A percentile compares a stretch with the other conserved stretches of the same genome.
Conservation (phyloP, 1,139 yeast species). For the Arxiozyma telluris region DNA sequence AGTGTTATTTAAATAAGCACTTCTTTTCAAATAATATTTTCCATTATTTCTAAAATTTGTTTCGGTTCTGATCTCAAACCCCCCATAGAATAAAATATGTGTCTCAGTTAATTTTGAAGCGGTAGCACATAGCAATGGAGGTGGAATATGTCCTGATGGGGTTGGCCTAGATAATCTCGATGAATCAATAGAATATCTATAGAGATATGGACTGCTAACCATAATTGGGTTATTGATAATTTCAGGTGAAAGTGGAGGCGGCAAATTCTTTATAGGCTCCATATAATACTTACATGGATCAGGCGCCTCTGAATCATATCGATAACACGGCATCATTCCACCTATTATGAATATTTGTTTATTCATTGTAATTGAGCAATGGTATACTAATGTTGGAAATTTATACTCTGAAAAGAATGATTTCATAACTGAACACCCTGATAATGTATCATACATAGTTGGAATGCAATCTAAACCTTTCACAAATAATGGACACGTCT, state of each 20-base stretch:
- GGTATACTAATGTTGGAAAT: constrained; percentile 35
- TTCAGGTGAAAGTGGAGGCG: constrained; percentile 36
- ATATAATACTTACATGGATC: constrained; percentile 32
- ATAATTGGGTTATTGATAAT: constrained; percentile 35
- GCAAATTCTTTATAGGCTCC: constrained; percentile 34
- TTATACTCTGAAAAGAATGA: constrained; percentile 33
- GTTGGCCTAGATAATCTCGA: constrained; percentile 27
- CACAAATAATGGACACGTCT: constrained; percentile 21
- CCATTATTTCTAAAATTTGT: constrained; percentile 26
- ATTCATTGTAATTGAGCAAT: constrained; percentile 33
- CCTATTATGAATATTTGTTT: constrained; percentile 35
- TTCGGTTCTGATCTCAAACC: constrained; percentile 35
- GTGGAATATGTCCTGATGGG: constrained; percentile 34
- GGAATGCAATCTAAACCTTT: constrained; percentile 19
- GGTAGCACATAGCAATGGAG: constrained; percentile 34
- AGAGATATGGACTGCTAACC: constrained; percentile 32
- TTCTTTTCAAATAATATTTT: constrained; percentile 28
- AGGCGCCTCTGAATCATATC: constrained; percentile 30
- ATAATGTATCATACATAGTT: constrained; percentile 15
- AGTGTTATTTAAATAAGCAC: constrained; percentile 32
- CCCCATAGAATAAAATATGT: constrained; percentile 40
- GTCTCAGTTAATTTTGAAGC: constrained; percentile 34
- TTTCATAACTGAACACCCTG: constrained; percentile 27
- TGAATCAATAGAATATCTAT: constrained; percentile 33
- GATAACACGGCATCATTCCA: constrained; percentile 33